Evolutionary conservation across 208 protist species (phyloP), one percentile per base, ranked within the genome.

Genomic region (Giardia duodenalis): DNA sequence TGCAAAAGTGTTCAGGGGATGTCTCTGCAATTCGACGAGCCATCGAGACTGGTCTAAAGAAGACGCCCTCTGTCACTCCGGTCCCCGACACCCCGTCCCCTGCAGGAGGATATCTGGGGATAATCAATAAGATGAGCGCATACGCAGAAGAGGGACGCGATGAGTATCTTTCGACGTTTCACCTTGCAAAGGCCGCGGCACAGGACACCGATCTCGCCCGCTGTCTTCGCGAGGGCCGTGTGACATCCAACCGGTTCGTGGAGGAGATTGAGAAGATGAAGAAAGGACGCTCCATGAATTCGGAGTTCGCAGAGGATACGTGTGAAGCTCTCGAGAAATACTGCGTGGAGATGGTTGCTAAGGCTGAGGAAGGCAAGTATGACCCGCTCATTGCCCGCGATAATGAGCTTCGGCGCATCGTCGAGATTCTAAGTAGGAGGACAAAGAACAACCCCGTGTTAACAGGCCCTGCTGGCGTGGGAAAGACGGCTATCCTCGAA

Each of bases 391-490:
- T 94, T 92, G 93, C 98, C n/a, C 95, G 98, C 67, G 98, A 99
- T 94, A 98, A 99, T 67, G 97, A 99, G 92, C 99, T 99, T 92
- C 95, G 98, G 2, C 95, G 98, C 47, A 96, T 97, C 2, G 98
- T 99, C 92, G 96, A 98, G 94, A 96, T 97, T 39, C 93, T 97
- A 3, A 96, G 96, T 57, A 95, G 98, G 42, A 96, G 98, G 92
- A 99, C 98, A 39, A 99, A 99, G 95, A 99, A 99, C 97, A 99
- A 99, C 94, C 98, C 98, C 43, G 97, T 99, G 0, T 96, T 99
- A 22, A 98, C 99, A 90, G 98, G 98, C 92, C 96, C 98, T 93
- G 96, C 97, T 42, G 97, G 97, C 87, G 92, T 96, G 93, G 94
- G 95, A 44, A 98, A 98, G 94, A 98, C 97, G 39, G 96, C 97